Evolutionary conservation across 192 early-diverging fungal species (phyloP).

Genomic region (Kickxella alabastrina): DNA sequence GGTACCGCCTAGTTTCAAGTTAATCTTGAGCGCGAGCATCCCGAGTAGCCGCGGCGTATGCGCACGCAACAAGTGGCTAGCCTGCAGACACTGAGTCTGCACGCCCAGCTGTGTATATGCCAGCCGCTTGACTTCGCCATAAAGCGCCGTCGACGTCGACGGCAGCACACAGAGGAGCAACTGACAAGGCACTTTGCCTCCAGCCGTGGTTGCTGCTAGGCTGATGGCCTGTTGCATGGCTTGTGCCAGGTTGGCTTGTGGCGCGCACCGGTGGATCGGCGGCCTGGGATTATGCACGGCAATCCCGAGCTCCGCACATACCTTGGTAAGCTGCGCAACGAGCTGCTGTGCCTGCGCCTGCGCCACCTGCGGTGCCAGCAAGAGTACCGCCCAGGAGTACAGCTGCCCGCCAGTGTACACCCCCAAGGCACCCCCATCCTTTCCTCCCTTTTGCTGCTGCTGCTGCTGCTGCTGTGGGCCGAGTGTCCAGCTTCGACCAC

Average conservation of each 20-base stretch:
- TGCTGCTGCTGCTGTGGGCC: too few species aligned
- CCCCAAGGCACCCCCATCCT: too few species aligned
- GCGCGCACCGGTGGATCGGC: slow-evolving; percentile 5
- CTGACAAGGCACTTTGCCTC: neutral
- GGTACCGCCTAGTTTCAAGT: slow-evolving; percentile 62
- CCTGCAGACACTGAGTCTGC: slow-evolving; percentile 51
- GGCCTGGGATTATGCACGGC: slow-evolving; percentile 13
- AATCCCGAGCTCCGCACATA: slow-evolving; percentile 8
- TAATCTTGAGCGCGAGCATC: slow-evolving; percentile 55
- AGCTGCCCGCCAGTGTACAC: slow-evolving; percentile 6
- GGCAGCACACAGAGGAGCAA: slow-evolving; percentile 32
- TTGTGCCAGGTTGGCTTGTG: neutral
- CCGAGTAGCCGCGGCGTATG: slow-evolving; percentile 18
- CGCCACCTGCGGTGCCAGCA: neutral
- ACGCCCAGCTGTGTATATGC: slow-evolving; percentile 49
- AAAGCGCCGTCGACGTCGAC: slow-evolving; percentile 10
- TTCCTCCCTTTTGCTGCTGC: too few species aligned
- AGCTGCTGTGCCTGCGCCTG: slow-evolving; percentile 7
- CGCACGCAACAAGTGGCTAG: slow-evolving; percentile 6
- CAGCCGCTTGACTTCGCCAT: slow-evolving; percentile 55
- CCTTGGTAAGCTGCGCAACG: slow-evolving; percentile 15
- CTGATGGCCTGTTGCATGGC: neutral
- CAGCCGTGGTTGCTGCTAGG: neutral
- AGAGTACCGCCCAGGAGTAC: slow-evolving; percentile 26
- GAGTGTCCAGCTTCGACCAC: too few species aligned